A percentile compares a stretch with the other conserved stretches of the same genome.
These are phyloP conservation scores for Chaetomiaceae sp. DNA, from an alignment of 2,329 filamentous ascomycete genomes.

Conservation along the genomic window DNA sequence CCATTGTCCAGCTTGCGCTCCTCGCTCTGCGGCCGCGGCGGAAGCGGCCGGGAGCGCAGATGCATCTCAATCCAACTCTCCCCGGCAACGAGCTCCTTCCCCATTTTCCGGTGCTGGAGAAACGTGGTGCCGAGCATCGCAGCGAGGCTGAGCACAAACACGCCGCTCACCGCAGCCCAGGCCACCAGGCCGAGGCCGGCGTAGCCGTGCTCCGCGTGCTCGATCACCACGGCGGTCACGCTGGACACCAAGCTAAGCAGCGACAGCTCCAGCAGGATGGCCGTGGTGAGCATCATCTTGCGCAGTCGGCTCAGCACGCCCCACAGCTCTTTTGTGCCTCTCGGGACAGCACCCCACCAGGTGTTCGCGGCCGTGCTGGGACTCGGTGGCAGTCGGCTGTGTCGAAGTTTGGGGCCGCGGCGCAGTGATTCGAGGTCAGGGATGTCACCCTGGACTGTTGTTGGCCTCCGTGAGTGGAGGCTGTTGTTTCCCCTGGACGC, in stretches of 20 bases:
- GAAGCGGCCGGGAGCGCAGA: conserved; percentile 12
- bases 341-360: not conserved
- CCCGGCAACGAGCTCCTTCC: conserved; percentile 1
- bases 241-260: conserved; percentile 14
- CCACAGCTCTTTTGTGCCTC: conserved; percentile 10
- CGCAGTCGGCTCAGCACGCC: conserved; percentile 7
- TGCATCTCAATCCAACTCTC: conserved; percentile 21
- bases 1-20: conserved; percentile 8
- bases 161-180: conserved; percentile 11
- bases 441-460: not conserved
- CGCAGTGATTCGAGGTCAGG: conserved; percentile 32
- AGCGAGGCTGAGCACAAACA: conserved; percentile 9
- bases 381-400: conserved; percentile 32
- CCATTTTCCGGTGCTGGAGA: conserved; percentile 8
- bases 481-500: not conserved
- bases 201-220: not conserved
- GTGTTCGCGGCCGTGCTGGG: conserved; percentile 27
- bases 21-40: conserved; percentile 20
- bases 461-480: not conserved
- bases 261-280: conserved; percentile 9
- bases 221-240: conserved; percentile 12
- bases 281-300: conserved; percentile 4
- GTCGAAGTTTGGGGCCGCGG: conserved; percentile 17
- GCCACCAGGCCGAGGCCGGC: conserved; percentile 2
- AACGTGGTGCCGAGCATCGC: conserved; percentile 2